Evolutionary conservation across 164 flowering plant species (phyloP).

Genomic region (Vitis labrusca): DNA sequence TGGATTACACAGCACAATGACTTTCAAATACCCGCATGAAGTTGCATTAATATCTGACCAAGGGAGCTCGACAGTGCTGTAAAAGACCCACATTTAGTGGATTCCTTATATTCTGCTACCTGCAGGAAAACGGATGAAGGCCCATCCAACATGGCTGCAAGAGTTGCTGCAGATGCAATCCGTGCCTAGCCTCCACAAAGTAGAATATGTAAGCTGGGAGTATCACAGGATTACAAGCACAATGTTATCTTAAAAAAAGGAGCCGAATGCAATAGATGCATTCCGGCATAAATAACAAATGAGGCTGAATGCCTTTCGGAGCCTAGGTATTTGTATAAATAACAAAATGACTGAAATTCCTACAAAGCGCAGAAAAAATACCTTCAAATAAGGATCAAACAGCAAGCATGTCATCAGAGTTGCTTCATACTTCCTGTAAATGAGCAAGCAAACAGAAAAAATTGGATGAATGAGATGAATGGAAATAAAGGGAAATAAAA

Average conservation of each 20-base stretch:
- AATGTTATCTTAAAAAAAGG: background rate
- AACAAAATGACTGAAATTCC: too few species aligned
- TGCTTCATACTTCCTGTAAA: slow-evolving; percentile 76
- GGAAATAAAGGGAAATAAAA: background rate
- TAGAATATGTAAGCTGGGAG: background rate
- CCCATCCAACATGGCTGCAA: slow-evolving; percentile 78
- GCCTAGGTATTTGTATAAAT: too few species aligned
- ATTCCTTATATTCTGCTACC: slow-evolving; percentile 85
- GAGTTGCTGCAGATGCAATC: slow-evolving; percentile 66
- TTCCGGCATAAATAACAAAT: background rate
- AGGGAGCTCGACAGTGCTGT: slow-evolving; percentile 80
- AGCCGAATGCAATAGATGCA: background rate
- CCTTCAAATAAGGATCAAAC: slow-evolving; percentile 88
- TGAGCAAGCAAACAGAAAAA: slow-evolving; percentile 13
- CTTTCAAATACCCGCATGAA: slow-evolving; percentile 65
- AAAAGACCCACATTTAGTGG: slow-evolving; percentile 72
- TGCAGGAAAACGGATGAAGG: slow-evolving; percentile 73
- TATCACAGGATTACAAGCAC: background rate
- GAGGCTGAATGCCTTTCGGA: too few species aligned
- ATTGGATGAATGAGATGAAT: background rate
- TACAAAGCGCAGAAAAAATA: slow-evolving; percentile 18
- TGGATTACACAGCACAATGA: background rate
- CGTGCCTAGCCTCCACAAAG: slow-evolving; percentile 50
- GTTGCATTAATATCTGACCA: slow-evolving; percentile 90
- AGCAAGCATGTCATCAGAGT: slow-evolving; percentile 86